Evolutionary conservation across 228 moss, liverwort and hornwort species (phyloP), one percentile per base, ranked within the genome.

Genomic region (Sphagnum magellanicum): DNA sequence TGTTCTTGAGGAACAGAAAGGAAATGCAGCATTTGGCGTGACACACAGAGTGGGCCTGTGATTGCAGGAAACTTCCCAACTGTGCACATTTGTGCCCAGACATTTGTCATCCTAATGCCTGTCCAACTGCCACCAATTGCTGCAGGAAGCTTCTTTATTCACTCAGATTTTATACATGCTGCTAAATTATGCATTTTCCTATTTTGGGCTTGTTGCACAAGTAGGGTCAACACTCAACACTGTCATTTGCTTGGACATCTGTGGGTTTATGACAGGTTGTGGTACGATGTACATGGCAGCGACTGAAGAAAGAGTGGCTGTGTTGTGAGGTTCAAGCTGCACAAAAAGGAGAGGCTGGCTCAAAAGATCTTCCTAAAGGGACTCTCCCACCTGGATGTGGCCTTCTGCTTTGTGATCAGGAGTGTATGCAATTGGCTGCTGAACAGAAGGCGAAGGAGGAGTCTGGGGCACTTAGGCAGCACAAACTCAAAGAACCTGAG

Each of bases 81-180:
- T 95, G 95, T 77, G 59, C 89, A 50, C 95, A 95, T 80, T 88
- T 95, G 74, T 95, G 95, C 75, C 76, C 95, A 61, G 87, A 92
- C 72, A 79, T 84, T 58, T 95, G 95, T 57, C 95, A 95, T 74
- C 79, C 87, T 53, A 92, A 90, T 50, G 52, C 63, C 81, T 95
- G 95, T 79, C 83, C 79, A 63, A 88, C 84, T 63, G 92, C 90
- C 48, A 81, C 67, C 59, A 81, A 77, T 67, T 95, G 95, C 73
- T 87, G 74, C 55, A 59, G 1, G 8, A 8, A 8, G 55, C 55
- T 55, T 55, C 55, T 32, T 32, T 32, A 32, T 32, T 32, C 32
- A 32, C 32, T 32, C 32, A 32, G 32, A 32, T 32, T 32, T 32
- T 32, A 32, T 32, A 3, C 32, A 32, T 32, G 32, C 32, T 32